A percentile compares a stretch with the other conserved stretches of the same genome.
Evolutionary conservation across 202 grass and related monocot genomes (phyloP).

Genomic region (Saccharum hybrid): DNA sequence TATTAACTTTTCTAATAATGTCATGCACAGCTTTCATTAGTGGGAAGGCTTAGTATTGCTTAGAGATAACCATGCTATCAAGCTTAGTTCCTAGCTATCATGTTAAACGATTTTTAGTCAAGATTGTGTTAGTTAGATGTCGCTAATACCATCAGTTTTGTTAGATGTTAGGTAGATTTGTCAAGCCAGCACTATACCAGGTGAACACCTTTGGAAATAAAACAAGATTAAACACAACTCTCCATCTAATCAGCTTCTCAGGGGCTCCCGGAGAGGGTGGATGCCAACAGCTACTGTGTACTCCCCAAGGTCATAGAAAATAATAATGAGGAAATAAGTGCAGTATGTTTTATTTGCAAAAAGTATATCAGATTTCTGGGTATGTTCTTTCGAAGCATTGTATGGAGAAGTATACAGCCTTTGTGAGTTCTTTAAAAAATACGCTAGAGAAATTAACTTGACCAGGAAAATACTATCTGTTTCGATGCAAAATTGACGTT

Average conservation of each 20-base stretch:
- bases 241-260: no score
- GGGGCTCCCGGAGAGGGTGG: no score
- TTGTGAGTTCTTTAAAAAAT: no score
- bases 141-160: background rate
- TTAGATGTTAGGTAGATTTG: background rate
- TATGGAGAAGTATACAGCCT: no score
- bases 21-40: background rate
- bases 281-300: no score
- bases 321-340: background rate
- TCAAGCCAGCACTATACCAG: background rate
- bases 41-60: background rate
- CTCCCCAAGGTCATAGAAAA: background rate
- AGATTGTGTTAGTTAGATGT: background rate
- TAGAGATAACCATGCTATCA: background rate
- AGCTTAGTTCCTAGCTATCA: conserved; percentile 11
- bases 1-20: background rate
- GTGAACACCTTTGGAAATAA: no score
- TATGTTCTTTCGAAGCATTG: background rate
- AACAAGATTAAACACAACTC: no score
- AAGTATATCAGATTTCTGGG: background rate
- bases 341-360: background rate
- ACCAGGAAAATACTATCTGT: no score
- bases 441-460: no score
- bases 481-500: no score
- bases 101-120: background rate